A percentile compares a stretch with the other conserved stretches of the same genome.
These are phyloP conservation scores for Usnea hakonensis DNA, from an alignment of 495 filamentous ascomycete genomes.

Conservation along the genomic window DNA sequence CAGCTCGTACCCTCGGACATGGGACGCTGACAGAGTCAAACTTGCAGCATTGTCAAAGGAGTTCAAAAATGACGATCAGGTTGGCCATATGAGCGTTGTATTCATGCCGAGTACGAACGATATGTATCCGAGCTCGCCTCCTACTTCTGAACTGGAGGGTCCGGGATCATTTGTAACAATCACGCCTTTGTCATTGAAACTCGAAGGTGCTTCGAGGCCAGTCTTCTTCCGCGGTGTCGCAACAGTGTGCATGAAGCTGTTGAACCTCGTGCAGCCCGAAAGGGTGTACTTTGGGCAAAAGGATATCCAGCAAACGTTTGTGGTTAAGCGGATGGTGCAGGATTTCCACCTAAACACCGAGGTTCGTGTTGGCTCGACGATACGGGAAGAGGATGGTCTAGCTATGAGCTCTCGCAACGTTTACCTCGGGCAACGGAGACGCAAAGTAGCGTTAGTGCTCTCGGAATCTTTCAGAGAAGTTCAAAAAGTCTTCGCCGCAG, in stretches of 20 bases:
- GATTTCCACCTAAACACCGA: constrained; percentile 81
- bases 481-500: constrained; percentile 56
- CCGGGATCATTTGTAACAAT: constrained; percentile 90
- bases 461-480: constrained; percentile 59
- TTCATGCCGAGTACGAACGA: constrained; percentile 75
- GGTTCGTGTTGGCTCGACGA: constrained; percentile 64
- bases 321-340: constrained; percentile 76
- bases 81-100: constrained; percentile 67
- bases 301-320: constrained; percentile 90
- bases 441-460: constrained; percentile 64
- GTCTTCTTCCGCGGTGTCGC: constrained; percentile 96
- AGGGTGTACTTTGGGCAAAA: constrained; percentile 96
- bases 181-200: constrained; percentile 66
- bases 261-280: constrained; percentile 84
- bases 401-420: constrained; percentile 94
- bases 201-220: constrained; percentile 81
- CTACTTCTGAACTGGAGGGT: constrained; percentile 67
- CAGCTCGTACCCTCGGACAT: constrained; percentile 81
- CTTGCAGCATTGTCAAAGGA: constrained; percentile 63
- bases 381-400: constrained; percentile 73
- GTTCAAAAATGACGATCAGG: constrained; percentile 45
- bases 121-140: constrained; percentile 83
- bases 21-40: constrained; percentile 62
- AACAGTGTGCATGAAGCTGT: constrained; percentile 94
- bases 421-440: constrained; percentile 71